Percentiles rank a stretch among this genome's conserved stretches.
phyloP scores from a whole-genome alignment of 129 eudicot genomes.

The Tagetes erecta region DNA sequence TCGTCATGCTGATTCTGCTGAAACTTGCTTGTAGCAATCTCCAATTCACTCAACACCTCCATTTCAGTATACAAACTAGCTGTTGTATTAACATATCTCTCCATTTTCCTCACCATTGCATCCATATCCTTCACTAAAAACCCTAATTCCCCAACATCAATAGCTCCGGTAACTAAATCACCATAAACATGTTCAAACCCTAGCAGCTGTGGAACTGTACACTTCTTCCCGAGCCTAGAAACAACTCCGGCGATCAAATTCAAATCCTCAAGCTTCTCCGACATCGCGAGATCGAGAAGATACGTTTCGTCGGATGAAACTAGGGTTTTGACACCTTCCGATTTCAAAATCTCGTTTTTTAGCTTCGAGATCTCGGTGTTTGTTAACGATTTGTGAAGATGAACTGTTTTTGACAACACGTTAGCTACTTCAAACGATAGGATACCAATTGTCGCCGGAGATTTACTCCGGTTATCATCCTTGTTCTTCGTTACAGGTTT shows the following conservation, averaged over 20 bases:
- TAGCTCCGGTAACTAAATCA: slow-evolving; percentile 58
- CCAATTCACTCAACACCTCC: slow-evolving; percentile 81
- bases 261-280: slow-evolving; percentile 76
- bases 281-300: slow-evolving; percentile 64
- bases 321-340: slow-evolving; percentile 56
- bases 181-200: slow-evolving; percentile 90
- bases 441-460: slow-evolving; percentile 55
- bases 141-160: slow-evolving; percentile 65
- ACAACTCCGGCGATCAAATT: slow-evolving; percentile 64
- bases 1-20: slow-evolving; percentile 69
- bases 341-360: slow-evolving; percentile 56
- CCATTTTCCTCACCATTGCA: slow-evolving; percentile 76
- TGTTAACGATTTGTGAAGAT: slow-evolving; percentile 64
- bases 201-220: slow-evolving; percentile 57
- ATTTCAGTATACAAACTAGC: slow-evolving; percentile 62
- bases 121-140: slow-evolving; percentile 93
- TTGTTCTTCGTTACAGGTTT: slow-evolving; percentile 38
- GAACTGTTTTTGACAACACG: slow-evolving; percentile 75
- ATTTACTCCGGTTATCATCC: slow-evolving; percentile 39
- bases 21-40: slow-evolving; percentile 55
- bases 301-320: slow-evolving; percentile 60
- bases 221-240: slow-evolving; percentile 76
- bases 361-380: slow-evolving; percentile 55
- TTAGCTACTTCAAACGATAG: slow-evolving; percentile 92
- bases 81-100: slow-evolving; percentile 69